These are phyloP conservation scores for Cinnamomum chago DNA, from an alignment of 164 flowering plant genomes.

Conservation along the genomic window DNA sequence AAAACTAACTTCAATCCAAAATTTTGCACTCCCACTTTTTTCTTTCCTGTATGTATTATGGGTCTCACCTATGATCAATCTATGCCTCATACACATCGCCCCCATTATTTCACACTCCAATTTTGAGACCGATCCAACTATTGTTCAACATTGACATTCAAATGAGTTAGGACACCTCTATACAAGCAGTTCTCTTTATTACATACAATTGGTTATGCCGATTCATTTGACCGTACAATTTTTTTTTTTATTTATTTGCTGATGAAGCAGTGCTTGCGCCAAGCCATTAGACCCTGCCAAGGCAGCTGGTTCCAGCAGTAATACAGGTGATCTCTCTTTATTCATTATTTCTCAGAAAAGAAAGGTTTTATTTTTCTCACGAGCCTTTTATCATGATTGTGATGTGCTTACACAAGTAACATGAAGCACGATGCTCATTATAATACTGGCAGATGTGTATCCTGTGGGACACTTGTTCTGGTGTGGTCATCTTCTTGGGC, in stretches of 20 bases:
- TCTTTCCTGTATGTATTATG: no score
- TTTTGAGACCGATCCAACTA: neutral
- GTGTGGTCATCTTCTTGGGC: no score
- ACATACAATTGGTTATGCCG: neutral
- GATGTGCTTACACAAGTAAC: neutral
- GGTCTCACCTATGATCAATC: neutral
- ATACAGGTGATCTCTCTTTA: constrained; percentile 6
- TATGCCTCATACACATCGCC: neutral
- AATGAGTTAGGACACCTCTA: neutral
- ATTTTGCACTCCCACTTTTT: no score
- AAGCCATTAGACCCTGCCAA: constrained; percentile 20
- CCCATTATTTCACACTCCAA: neutral
- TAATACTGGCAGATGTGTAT: neutral
- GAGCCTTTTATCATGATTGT: no score
- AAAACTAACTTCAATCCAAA: no score
- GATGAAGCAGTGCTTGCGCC: constrained; percentile 25
- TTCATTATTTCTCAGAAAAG: neutral
- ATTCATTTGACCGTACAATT: constrained; percentile 1
- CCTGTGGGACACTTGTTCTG: no score
- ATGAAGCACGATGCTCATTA: neutral
- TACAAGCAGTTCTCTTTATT: neutral
- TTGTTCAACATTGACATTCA: neutral
- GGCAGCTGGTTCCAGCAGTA: constrained; percentile 31
- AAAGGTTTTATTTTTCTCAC: neutral
- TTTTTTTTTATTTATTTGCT: constrained; percentile 11